A percentile compares a stretch with the other conserved stretches of the same genome.
phyloP scores from a whole-genome alignment of 2,329 filamentous ascomycete species.

The Epichloe sp. region DNA sequence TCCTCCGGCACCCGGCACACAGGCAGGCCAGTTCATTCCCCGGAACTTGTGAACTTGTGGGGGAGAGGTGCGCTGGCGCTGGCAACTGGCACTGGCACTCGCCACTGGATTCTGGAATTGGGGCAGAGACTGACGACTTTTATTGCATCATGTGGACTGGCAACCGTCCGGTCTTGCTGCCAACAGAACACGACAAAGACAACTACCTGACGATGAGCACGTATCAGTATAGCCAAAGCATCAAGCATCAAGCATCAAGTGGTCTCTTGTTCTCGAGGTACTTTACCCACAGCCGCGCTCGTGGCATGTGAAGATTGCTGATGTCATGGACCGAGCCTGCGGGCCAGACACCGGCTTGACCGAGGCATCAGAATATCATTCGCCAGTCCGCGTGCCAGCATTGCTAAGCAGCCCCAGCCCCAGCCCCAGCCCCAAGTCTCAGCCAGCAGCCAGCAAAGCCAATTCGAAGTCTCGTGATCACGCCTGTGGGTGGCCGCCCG shows the following conservation, averaged over 20 bases:
- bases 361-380: not conserved
- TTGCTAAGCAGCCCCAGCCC: not conserved
- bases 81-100: too few relatives aligned
- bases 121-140: not conserved
- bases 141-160: too few relatives aligned
- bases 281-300: not conserved
- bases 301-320: constrained; percentile 2
- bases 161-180: too few relatives aligned
- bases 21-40: not conserved
- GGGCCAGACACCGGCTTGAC: not conserved
- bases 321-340: constrained; percentile 1
- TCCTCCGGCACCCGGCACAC: not conserved
- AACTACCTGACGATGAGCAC: too few relatives aligned
- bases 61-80: not conserved
- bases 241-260: too few relatives aligned
- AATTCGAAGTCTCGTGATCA: too few relatives aligned
- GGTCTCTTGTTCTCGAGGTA: not conserved
- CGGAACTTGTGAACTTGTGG: not conserved
- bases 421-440: too few relatives aligned
- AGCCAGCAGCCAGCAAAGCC: too few relatives aligned
- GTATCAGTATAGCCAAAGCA: too few relatives aligned
- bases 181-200: too few relatives aligned
- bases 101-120: not conserved
- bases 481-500: too few relatives aligned
- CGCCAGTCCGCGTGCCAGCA: not conserved